A percentile compares a stretch with the other conserved stretches of the same genome.
Conservation (phyloP, 805 yeast genomes). For the Wickerhamomyces alni region DNA sequence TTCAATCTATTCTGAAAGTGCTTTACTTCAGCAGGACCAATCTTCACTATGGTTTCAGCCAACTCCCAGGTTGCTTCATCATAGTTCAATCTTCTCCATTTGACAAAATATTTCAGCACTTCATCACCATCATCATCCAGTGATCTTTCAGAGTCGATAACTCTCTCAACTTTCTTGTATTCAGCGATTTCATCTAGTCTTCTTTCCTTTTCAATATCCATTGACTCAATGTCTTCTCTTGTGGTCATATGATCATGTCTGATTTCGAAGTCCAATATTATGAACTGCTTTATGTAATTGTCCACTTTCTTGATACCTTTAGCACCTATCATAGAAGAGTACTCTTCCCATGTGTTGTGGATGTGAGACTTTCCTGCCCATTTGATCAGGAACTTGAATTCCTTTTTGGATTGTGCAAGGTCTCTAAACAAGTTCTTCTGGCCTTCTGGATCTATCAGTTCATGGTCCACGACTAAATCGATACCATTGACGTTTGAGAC, state of each 20-base stretch:
- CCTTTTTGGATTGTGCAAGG: slow-evolving; percentile 49
- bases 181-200: slow-evolving; percentile 78
- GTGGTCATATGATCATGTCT: slow-evolving; percentile 79
- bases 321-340: slow-evolving; percentile 34
- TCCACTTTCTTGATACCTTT: slow-evolving; percentile 85
- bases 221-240: slow-evolving; percentile 85
- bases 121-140: slow-evolving; percentile 54
- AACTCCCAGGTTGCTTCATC: slow-evolving; percentile 98
- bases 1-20: slow-evolving; percentile 75
- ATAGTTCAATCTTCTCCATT: slow-evolving; percentile 90
- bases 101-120: slow-evolving; percentile 75
- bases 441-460: slow-evolving; percentile 33
- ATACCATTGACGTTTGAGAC: slow-evolving; percentile 27
- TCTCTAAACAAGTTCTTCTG: slow-evolving; percentile 27
- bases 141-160: slow-evolving; percentile 78
- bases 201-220: slow-evolving; percentile 88
- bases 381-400: slow-evolving; percentile 62
- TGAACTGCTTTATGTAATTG: slow-evolving; percentile 77
- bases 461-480: slow-evolving; percentile 51
- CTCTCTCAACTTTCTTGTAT: slow-evolving; percentile 81
- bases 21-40: slow-evolving; percentile 80
- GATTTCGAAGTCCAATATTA: slow-evolving; percentile 68
- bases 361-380: slow-evolving; percentile 87
- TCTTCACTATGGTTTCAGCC: slow-evolving; percentile 77
- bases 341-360: slow-evolving; percentile 92